These are phyloP conservation scores for Juglanconis sp. DNA, from an alignment of 2,329 filamentous ascomycete species.

Conservation along the genomic window DNA sequence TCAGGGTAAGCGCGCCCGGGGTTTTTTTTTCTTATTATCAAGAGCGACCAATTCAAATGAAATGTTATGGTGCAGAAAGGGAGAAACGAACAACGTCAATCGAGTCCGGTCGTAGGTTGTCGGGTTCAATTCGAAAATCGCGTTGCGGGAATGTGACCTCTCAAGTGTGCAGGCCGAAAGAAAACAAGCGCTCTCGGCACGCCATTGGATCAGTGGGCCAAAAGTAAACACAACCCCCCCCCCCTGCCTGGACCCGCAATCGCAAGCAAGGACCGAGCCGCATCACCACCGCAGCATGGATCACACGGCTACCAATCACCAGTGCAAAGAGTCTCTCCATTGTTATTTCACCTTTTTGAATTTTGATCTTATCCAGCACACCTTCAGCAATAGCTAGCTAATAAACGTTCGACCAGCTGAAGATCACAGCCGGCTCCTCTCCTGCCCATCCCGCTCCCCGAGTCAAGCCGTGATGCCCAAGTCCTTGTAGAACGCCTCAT, in stretches of 20 bases:
- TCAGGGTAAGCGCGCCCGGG: no score
- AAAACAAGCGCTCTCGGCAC: conserved; percentile 5
- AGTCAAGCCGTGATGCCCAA: conserved; percentile 49
- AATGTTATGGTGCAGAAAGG: neutral
- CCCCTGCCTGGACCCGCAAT: neutral
- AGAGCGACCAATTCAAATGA: no score
- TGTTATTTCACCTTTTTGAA: no score
- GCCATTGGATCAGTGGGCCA: neutral
- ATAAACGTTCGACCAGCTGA: neutral
- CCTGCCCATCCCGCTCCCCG: neutral
- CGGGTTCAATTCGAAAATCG: neutral
- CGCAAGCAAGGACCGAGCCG: neutral
- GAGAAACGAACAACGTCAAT: neutral
- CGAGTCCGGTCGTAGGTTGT: neutral
- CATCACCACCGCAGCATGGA: neutral
- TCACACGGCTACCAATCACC: neutral
- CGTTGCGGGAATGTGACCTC: neutral
- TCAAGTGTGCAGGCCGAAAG: neutral
- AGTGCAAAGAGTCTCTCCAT: no score
- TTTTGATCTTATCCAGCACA: neutral
- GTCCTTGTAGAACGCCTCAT: conserved; percentile 77
- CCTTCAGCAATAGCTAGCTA: neutral
- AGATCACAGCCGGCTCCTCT: conserved; percentile 8
- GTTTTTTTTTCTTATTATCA: no score
- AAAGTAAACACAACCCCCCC: conserved; percentile 4